A percentile compares a stretch with the other conserved stretches of the same genome.
phyloP scores from a whole-genome alignment of 768 basidiomycete species.

The Rhizopogon sp. region DNA sequence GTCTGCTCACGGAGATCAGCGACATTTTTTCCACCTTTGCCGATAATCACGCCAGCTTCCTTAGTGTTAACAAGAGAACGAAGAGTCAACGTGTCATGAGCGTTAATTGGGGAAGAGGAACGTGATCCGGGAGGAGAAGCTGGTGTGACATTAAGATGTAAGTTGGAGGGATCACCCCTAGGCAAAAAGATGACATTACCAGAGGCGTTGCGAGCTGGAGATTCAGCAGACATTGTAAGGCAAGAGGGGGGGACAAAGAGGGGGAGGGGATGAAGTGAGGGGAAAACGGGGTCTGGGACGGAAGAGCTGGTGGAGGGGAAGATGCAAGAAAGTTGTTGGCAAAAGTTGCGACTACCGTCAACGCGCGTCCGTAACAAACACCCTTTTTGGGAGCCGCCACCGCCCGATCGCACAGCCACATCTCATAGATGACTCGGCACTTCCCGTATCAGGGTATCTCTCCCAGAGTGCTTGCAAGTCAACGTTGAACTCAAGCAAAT shows the following conservation, averaged over 20 bases:
- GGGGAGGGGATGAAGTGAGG: constrained; percentile 5
- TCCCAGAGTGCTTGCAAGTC: background rate
- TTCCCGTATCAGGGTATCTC: background rate
- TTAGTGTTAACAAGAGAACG: constrained; percentile 95
- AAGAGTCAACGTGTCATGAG: constrained; percentile 77
- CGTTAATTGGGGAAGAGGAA: constrained; percentile 60
- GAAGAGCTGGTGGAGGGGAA: constrained; percentile 5
- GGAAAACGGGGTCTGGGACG: constrained; percentile 7
- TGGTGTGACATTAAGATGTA: constrained; percentile 16
- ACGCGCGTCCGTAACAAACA: constrained; percentile 19
- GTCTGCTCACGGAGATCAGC: constrained; percentile 94
- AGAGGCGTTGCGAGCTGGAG: constrained; percentile 48
- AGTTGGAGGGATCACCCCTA: constrained; percentile 8
- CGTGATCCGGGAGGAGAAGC: constrained; percentile 64
- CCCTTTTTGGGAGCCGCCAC: constrained; percentile 14
- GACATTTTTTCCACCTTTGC: constrained; percentile 95
- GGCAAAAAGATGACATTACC: constrained; percentile 32
- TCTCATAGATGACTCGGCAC: constrained; percentile 4
- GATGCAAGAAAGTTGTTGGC: background rate
- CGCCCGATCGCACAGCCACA: constrained; percentile 28
- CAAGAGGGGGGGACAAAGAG: background rate
- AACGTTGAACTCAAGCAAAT: background rate
- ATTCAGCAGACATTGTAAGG: constrained; percentile 61
- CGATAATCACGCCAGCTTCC: constrained; percentile 96
- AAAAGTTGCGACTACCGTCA: constrained; percentile 5